A percentile compares a stretch with the other conserved stretches of the same genome.
Evolutionary conservation across 2,329 filamentous ascomycete genomes (phyloP).

Genomic region (Uncinocarpus reesii): DNA sequence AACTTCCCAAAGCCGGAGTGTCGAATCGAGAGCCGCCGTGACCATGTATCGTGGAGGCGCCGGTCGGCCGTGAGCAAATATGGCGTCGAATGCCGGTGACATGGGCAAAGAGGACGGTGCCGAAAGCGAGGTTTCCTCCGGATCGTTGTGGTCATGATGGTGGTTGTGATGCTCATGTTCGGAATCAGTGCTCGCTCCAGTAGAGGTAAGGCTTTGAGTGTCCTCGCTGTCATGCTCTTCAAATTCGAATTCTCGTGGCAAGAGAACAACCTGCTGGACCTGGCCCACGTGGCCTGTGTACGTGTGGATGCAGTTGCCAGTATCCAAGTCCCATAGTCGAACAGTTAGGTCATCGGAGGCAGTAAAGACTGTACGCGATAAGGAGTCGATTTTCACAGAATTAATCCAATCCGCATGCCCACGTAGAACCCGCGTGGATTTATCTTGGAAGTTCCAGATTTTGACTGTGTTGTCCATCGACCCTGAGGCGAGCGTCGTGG

Average conservation of each 20-base stretch:
- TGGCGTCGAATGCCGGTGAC: slow-evolving; percentile 25
- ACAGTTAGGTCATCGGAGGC: slow-evolving; percentile 88
- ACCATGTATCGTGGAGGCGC: slow-evolving; percentile 83
- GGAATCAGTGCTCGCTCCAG: slow-evolving; percentile 13
- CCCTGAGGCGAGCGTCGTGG: slow-evolving; percentile 72
- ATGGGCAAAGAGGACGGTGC: slow-evolving; percentile 20
- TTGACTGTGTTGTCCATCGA: slow-evolving; percentile 84
- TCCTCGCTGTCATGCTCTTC: slow-evolving; percentile 53
- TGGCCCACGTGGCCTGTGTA: slow-evolving; percentile 90
- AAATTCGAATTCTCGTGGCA: slow-evolving; percentile 81
- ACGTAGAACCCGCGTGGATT: slow-evolving; percentile 65
- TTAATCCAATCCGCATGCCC: slow-evolving; percentile 96
- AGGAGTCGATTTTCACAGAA: slow-evolving; percentile 74
- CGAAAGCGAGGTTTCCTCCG: slow-evolving; percentile 15
- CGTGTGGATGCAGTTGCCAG: slow-evolving; percentile 60
- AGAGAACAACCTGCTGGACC: slow-evolving; percentile 78
- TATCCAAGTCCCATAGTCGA: slow-evolving; percentile 87
- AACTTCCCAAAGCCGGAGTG: slow-evolving; percentile 86
- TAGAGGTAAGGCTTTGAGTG: slow-evolving; percentile 20
- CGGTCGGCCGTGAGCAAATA: slow-evolving; percentile 54
- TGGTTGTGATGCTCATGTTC: slow-evolving; percentile 14
- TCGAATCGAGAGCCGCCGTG: slow-evolving; percentile 81
- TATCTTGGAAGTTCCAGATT: slow-evolving; percentile 83
- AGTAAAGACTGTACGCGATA: slow-evolving; percentile 77
- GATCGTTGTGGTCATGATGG: slow-evolving; percentile 20